Evolutionary conservation across 345 rosid species (phyloP).

Genomic region (Gynandropsis gynandra): DNA sequence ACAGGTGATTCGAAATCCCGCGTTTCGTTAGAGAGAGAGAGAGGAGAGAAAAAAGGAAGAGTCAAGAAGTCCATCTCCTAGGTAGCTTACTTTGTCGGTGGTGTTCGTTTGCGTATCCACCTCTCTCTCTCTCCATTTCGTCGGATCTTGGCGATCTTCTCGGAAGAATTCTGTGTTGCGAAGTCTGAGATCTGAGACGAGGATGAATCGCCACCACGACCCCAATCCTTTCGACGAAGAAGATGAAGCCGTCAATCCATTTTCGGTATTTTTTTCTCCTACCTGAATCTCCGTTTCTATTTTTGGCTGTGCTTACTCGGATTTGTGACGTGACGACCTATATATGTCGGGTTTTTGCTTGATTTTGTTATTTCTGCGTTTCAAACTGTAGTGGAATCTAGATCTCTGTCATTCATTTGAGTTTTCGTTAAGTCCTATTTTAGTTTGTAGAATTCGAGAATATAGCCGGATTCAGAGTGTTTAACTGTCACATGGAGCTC

Average conservation of each 20-base stretch:
- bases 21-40: neutral
- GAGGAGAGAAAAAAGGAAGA: neutral
- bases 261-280: conserved; percentile 42
- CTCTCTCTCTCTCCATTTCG: neutral
- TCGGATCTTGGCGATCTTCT: conserved; percentile 5
- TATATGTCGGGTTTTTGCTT: neutral
- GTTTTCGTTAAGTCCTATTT: neutral
- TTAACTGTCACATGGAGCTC: too few species aligned
- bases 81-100: conserved; percentile 7
- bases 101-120: neutral
- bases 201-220: conserved; percentile 73
- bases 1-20: conserved; percentile 3
- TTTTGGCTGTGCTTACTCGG: neutral
- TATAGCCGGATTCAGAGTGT: too few species aligned
- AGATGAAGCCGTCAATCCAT: conserved; percentile 58
- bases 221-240: conserved; percentile 82
- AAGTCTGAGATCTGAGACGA: neutral
- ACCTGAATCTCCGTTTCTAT: conserved; percentile 2
- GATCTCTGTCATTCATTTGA: neutral
- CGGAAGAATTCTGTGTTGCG: neutral
- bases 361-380: neutral
- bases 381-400: too few species aligned
- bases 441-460: too few species aligned
- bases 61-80: conserved; percentile 9
- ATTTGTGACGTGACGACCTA: neutral